These are phyloP conservation scores for Dipteronia dyeriana DNA, from an alignment of 345 rosid species.

Conservation along the genomic window DNA sequence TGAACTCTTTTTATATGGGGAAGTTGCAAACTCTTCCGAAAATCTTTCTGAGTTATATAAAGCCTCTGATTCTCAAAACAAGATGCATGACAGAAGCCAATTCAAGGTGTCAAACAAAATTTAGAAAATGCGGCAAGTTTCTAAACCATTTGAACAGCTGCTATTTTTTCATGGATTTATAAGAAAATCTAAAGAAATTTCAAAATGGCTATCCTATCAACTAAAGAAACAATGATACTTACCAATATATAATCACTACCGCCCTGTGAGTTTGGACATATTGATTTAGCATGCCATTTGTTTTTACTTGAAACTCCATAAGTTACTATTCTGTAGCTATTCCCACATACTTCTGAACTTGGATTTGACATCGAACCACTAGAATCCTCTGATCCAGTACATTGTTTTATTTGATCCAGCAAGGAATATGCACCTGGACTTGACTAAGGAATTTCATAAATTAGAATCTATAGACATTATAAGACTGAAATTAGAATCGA, in stretches of 20 bases:
- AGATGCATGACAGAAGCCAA: background rate
- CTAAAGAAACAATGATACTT: conserved; percentile 14
- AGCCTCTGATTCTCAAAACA: background rate
- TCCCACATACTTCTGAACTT: conserved; percentile 17
- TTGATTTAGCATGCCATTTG: conserved; percentile 35
- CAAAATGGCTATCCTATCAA: background rate
- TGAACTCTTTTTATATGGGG: background rate
- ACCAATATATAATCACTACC: conserved; percentile 37
- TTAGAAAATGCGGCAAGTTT: background rate
- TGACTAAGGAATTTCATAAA: conserved; percentile 15
- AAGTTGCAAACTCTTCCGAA: background rate
- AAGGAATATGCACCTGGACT: conserved; percentile 25
- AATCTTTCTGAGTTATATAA: background rate
- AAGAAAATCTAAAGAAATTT: background rate
- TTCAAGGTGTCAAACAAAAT: background rate
- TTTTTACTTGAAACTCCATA: conserved; percentile 33
- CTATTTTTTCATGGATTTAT: background rate
- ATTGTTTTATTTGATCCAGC: conserved; percentile 19
- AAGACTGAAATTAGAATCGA: background rate
- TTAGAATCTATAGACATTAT: conserved; percentile 13
- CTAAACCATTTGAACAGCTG: background rate
- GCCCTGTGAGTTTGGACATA: conserved; percentile 31
- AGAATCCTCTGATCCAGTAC: conserved; percentile 15
- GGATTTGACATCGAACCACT: conserved; percentile 5
- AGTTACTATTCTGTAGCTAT: conserved; percentile 17